Conservation (phyloP, 129 eudicot genomes). For the Sambucus nigra region DNA sequence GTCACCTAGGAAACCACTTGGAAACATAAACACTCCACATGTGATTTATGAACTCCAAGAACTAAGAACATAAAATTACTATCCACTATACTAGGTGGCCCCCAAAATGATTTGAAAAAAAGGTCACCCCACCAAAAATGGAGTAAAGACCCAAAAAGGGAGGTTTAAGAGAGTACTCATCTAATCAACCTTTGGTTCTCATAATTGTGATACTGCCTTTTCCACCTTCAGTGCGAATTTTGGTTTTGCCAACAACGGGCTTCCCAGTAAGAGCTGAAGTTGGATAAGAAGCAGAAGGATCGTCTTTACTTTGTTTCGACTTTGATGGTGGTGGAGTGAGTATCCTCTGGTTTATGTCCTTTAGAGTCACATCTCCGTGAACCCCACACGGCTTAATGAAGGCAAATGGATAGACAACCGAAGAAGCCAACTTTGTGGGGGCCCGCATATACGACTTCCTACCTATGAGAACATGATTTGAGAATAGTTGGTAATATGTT, state of each 20-base stretch:
- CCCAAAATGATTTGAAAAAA: not conserved
- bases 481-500: too few relatives aligned
- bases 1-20: slow-evolving; percentile 18
- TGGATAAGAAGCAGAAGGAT: slow-evolving; percentile 38
- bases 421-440: slow-evolving; percentile 53
- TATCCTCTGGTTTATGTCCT: slow-evolving; percentile 76
- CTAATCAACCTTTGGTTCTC: slow-evolving; percentile 83
- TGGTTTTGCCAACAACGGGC: slow-evolving; percentile 89
- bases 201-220: slow-evolving; percentile 92
- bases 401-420: slow-evolving; percentile 81
- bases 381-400: slow-evolving; percentile 73
- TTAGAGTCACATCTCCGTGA: slow-evolving; percentile 66
- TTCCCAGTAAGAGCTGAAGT: slow-evolving; percentile 90
- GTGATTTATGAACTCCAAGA: slow-evolving; percentile 18
- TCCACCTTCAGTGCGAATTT: slow-evolving; percentile 88
- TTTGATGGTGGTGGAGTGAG: slow-evolving; percentile 65
- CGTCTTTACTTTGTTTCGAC: slow-evolving; percentile 32
- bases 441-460: slow-evolving; percentile 52
- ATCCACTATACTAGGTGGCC: slow-evolving; percentile 19
- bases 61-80: slow-evolving; percentile 2
- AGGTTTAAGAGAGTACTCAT: slow-evolving; percentile 1
- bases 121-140: slow-evolving; percentile 5
- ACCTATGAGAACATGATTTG: slow-evolving; percentile 28
- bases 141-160: slow-evolving; percentile 11
- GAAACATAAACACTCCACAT: slow-evolving; percentile 20